Conservation (phyloP, 495 filamentous ascomycete species). For the Talaromyces stipitatus region DNA sequence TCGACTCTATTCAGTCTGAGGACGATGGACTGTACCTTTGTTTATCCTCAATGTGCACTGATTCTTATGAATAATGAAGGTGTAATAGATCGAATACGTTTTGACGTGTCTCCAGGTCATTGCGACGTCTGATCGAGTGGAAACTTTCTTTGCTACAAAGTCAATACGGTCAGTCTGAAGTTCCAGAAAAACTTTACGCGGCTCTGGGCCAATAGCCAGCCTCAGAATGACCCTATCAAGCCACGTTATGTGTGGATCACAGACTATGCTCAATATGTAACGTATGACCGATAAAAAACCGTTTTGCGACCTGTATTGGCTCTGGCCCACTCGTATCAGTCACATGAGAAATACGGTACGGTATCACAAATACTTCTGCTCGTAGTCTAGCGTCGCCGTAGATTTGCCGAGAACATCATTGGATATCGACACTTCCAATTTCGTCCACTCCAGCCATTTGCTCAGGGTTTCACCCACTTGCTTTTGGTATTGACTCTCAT, state of each 20-base stretch:
- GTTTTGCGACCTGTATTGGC: neutral
- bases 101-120: neutral
- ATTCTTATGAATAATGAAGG: too few species aligned
- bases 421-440: neutral
- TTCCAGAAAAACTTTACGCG: neutral
- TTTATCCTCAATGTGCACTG: too few species aligned
- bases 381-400: neutral
- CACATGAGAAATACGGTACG: neutral
- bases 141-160: too few species aligned
- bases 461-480: neutral
- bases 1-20: too few species aligned
- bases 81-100: neutral
- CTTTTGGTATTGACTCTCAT: neutral
- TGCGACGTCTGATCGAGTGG: neutral
- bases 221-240: neutral
- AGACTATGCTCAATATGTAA: neutral
- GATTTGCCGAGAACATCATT: slow-evolving; percentile 1
- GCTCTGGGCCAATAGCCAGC: neutral
- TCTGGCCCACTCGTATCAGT: neutral
- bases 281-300: neutral
- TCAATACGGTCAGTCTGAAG: too few species aligned
- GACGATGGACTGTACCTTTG: too few species aligned
- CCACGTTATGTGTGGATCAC: neutral
- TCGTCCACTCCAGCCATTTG: neutral
- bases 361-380: neutral